Evolutionary conservation across 2,329 filamentous ascomycete species (phyloP).

Genomic region (Nothophoma quercina): DNA sequence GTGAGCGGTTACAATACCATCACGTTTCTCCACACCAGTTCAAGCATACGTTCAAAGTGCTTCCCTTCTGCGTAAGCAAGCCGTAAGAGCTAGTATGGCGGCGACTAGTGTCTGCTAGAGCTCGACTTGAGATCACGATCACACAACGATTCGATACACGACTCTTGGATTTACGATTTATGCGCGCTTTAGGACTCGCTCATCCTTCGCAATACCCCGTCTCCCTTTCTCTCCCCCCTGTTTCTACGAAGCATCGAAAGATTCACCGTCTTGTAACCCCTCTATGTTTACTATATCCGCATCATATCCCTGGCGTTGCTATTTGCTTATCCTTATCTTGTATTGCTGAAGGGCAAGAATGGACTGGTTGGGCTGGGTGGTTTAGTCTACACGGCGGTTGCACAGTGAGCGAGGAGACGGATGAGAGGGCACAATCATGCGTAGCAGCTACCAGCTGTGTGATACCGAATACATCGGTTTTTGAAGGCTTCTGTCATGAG

Average conservation of each 20-base stretch:
- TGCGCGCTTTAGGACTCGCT: slow-evolving; percentile 23
- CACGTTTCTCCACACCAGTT: not conserved
- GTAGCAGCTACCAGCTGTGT: slow-evolving; percentile 38
- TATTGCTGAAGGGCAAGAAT: slow-evolving; percentile 32
- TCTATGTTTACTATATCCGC: slow-evolving; percentile 43
- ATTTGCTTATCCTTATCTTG: slow-evolving; percentile 36
- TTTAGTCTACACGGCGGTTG: slow-evolving; percentile 20
- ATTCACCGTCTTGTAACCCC: slow-evolving; percentile 54
- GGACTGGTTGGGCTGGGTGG: slow-evolving; percentile 31
- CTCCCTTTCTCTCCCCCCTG: slow-evolving; percentile 42
- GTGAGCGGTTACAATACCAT: slow-evolving; percentile 55
- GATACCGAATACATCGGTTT: slow-evolving; percentile 30
- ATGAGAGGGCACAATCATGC: slow-evolving; percentile 23
- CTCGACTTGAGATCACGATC: slow-evolving; percentile 25
- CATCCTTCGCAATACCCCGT: slow-evolving; percentile 35
- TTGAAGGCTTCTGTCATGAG: slow-evolving; percentile 7
- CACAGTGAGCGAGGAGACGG: slow-evolving; percentile 22
- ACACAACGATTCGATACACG: slow-evolving; percentile 38
- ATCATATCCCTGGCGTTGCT: slow-evolving; percentile 53
- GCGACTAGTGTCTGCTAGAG: slow-evolving; percentile 11
- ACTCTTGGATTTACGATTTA: slow-evolving; percentile 29
- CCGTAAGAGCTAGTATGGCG: slow-evolving; percentile 7
- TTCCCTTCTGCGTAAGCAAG: slow-evolving; percentile 7
- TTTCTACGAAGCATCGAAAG: slow-evolving; percentile 48
- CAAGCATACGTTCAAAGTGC: slow-evolving; percentile 9